phyloP scores from a whole-genome alignment of 139 green algal genomes.

The Picochlorum sp. region DNA sequence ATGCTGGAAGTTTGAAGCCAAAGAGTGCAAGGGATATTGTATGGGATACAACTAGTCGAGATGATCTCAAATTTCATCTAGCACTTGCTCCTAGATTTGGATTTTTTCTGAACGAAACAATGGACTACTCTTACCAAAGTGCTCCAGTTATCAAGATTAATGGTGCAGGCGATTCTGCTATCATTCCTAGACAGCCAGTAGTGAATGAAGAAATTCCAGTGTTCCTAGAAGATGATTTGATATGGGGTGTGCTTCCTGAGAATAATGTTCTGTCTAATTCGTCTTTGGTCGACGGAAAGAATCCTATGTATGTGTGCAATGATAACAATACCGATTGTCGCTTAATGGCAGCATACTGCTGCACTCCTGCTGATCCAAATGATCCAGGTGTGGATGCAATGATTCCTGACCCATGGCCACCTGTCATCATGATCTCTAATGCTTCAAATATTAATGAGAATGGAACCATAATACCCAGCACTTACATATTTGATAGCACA shows the following conservation, averaged over 20 bases:
- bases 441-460: not conserved
- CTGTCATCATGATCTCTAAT: not conserved
- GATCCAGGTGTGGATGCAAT: constrained; percentile 3
- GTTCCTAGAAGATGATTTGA: constrained; percentile 27
- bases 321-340: constrained; percentile 22
- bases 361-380: constrained; percentile 9
- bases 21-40: not conserved
- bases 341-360: constrained; percentile 45
- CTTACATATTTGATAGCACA: not conserved
- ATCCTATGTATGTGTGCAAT: not conserved
- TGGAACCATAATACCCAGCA: not conserved
- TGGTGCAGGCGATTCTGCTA: constrained; percentile 2
- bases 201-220: constrained; percentile 42
- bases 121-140: constrained; percentile 52
- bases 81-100: constrained; percentile 24
- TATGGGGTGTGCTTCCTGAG: constrained; percentile 38
- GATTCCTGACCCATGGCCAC: constrained; percentile 33
- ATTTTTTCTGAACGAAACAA: constrained; percentile 28
- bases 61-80: constrained; percentile 11
- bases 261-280: not conserved
- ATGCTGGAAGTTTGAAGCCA: constrained; percentile 19
- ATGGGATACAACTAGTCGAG: constrained; percentile 11
- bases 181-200: constrained; percentile 30
- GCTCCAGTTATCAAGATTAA: constrained; percentile 13
- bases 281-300: too few relatives aligned